Evolutionary conservation across 129 eudicot species (phyloP), one percentile per base, ranked within the genome.

Genomic region (Saposhnikovia divaricata): DNA sequence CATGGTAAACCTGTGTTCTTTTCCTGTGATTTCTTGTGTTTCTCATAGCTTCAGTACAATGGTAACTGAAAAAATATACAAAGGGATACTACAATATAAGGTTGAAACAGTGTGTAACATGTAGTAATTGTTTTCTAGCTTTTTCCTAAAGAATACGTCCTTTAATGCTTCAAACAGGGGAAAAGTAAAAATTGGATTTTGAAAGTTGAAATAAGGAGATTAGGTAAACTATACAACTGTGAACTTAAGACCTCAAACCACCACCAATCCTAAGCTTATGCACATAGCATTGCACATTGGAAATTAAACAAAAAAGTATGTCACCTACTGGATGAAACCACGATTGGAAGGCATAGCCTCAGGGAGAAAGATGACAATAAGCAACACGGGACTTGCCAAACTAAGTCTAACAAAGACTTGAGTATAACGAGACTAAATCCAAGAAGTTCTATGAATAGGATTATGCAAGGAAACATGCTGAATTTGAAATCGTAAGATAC

Each of bases 381-480:
- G 70, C 70, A 61, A 25, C 37, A 61, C 70, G 16, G 21, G 21
- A 31, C 72, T 65, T 2, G 39, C 8, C 39, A 38, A 66, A 4
- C 40, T 66, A 66, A 66, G 21, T 68, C 42, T 31, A 68, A 68
- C 73, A 31, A 68, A 68, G 43, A 34, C 73, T 68, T 66, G 72
- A 68, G 39, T 23, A 61, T 21, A 16, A 68, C 42, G 4, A 27
- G 42, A 27, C 42, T 68, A 13, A 68, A 1, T 23, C 73, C 14
- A 31, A 31, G 21, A 68, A 68, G 19, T 68, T 1, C 42, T 31
- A 4, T 4, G 37, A 14, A 13, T 68, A 61, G 10, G 34, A 61
- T 25, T 61, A 31, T 68, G 43, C 9, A 68, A 13, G 43, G 40
- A 66, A 28, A 66, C 72, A 28, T 27, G 34, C 34, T 14, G 10